Conservation (phyloP, 2,329 filamentous ascomycete species). For the Aspergillus proliferans region DNA sequence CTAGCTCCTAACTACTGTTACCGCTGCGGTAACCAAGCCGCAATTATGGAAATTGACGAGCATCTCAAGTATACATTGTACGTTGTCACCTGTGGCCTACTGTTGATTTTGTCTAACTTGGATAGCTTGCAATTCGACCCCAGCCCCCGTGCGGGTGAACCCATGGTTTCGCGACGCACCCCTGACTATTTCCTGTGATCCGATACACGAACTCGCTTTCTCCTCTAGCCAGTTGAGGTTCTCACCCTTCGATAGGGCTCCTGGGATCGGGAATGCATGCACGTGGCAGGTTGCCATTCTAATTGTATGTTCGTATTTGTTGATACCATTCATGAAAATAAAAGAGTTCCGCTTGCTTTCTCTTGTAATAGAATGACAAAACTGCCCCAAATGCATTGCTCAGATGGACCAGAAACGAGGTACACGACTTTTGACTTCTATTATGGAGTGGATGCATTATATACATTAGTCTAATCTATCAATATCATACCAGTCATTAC, state of each 20-base stretch:
- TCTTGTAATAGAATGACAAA: no score
- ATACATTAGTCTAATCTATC: no score
- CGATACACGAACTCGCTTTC: slow-evolving; percentile 25
- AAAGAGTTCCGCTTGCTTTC: slow-evolving; percentile 19
- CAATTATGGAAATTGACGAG: slow-evolving; percentile 99
- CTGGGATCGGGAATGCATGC: slow-evolving; percentile 24
- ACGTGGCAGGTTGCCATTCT: slow-evolving; percentile 22
- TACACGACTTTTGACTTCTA: no score
- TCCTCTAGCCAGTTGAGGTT: slow-evolving; percentile 15
- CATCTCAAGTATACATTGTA: slow-evolving; percentile 99
- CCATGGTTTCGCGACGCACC: slow-evolving; percentile 96
- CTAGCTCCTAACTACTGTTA: slow-evolving; percentile 88
- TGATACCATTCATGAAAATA: slow-evolving; percentile 39
- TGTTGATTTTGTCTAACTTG: slow-evolving; percentile 5
- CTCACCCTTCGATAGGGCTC: slow-evolving; percentile 21
- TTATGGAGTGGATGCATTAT: no score
- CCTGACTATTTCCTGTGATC: slow-evolving; percentile 94
- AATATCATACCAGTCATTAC: no score
- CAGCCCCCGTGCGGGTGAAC: slow-evolving; percentile 92
- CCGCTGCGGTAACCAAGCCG: slow-evolving; percentile 95
- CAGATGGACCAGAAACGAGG: no score
- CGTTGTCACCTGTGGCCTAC: slow-evolving; percentile 36
- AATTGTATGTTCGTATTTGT: slow-evolving; percentile 33
- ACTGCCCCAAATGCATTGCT: no score
- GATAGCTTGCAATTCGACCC: slow-evolving; percentile 95